Evolutionary conservation across 2,329 filamentous ascomycete species (phyloP), one percentile per base, ranked within the genome.

Genomic region (Penicillium sp.): DNA sequence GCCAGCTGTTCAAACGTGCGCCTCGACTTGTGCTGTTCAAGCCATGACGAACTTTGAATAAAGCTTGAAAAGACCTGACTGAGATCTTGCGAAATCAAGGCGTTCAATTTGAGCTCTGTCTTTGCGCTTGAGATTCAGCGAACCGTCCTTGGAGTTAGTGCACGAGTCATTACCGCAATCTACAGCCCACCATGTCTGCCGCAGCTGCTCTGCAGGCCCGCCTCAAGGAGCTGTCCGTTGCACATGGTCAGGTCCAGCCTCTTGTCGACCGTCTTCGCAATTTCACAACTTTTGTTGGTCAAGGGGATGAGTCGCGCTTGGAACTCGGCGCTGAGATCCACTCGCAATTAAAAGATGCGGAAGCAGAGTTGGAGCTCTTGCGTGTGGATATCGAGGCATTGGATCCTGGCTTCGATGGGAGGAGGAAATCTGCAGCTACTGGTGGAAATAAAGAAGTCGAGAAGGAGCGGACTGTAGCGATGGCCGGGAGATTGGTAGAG

Each of bases 321-420:
- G 90, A 95, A 69, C 79, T 96, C 32, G 81, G 82, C 55, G 76
- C 81, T 24, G 90, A 96, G 66, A 95, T 96, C 54, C 83, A 85
- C 56, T 83, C 88, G 61, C 79, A 80, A 13, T 70, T 96, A 51
- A 85, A 88, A 58, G 84, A 87, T 48, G 81, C 86, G 43, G 84
- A 94, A 59, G 88, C 94, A 53, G 88, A 95, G 50, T 79, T 93
- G 55, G 90, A 95, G 66, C 69, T 93, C 13, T 65, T 96, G 32
- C 76, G 76, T 41, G 88, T 93, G 64, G 90, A 95, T 61, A 77
- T 88, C 27, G 80, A 86, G 52, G 88, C 88, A 59, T 70, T 90
- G 26, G 75, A 79, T 33, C 66, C 75, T 3, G 74, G 74, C 2
- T 65, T 57, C 18, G 63, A 64, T 43, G 62, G 54, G 18, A 56